Percentiles rank a stretch among this genome's conserved stretches.
Conservation (phyloP, 352 stramenopile genomes). For the Phytophthora crassamura region DNA sequence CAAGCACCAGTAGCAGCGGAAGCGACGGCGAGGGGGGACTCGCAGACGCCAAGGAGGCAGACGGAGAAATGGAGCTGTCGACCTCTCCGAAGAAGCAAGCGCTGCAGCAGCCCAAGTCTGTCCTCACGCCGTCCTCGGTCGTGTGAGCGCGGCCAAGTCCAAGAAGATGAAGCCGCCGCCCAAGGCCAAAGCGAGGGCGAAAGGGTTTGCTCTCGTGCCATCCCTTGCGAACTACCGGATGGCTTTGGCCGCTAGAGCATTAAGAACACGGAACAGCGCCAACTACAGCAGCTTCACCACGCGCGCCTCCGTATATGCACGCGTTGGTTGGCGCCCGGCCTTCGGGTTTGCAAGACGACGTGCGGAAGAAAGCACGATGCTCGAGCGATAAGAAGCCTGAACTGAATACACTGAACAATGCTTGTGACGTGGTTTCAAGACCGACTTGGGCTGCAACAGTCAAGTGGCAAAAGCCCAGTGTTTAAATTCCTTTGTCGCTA, state of each 20-base stretch:
- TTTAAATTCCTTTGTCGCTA: no score
- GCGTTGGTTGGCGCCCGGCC: conserved; percentile 6
- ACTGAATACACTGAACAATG: conserved; percentile 45
- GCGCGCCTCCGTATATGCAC: conserved; percentile 30
- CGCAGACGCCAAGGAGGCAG: conserved; percentile 18
- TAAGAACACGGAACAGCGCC: conserved; percentile 26
- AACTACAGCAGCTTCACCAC: conserved; percentile 20
- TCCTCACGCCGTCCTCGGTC: conserved; percentile 62
- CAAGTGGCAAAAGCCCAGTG: no score
- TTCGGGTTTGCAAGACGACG: conserved; percentile 21
- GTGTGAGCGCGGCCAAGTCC: conserved; percentile 45
- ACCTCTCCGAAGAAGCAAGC: conserved; percentile 43
- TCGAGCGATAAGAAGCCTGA: conserved; percentile 34
- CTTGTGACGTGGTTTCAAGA: conserved; percentile 15
- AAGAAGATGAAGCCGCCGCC: conserved; percentile 23
- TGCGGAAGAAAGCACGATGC: conserved; percentile 19
- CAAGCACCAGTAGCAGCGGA: conserved; percentile 36
- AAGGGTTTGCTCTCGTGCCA: conserved; percentile 14
- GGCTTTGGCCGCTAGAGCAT: conserved; percentile 19
- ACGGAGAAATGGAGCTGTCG: conserved; percentile 32
- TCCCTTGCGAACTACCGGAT: not conserved
- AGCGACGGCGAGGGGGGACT: conserved; percentile 32
- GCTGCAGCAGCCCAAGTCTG: conserved; percentile 50
- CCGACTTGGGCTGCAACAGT: not conserved
- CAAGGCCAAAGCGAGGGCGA: conserved; percentile 21